Percentiles rank a stretch among this genome's conserved stretches.
Conservation (phyloP, 169 alveolate genomes). For the Plasmodium cynomolgi region DNA sequence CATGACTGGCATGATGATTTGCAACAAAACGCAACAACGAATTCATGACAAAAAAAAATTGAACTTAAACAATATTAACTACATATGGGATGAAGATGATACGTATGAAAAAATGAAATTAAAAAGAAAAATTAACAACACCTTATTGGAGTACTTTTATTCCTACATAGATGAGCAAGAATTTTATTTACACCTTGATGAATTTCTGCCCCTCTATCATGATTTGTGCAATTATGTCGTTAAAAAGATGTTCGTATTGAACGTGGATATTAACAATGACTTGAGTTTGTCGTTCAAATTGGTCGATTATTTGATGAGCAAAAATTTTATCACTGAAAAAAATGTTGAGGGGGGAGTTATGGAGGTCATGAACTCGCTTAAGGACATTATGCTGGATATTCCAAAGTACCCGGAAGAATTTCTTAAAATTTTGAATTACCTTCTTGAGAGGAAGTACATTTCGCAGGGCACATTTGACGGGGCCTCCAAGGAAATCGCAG, state of each 20-base stretch:
- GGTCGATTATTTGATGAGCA: constrained; percentile 28
- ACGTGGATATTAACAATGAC: constrained; percentile 70
- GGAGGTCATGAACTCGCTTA: constrained; percentile 37
- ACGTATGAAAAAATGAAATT: constrained; percentile 75
- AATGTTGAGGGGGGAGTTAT: constrained; percentile 49
- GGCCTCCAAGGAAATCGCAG: constrained; percentile 21
- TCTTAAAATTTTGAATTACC: constrained; percentile 25
- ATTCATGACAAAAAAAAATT: constrained; percentile 37
- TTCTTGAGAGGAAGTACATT: constrained; percentile 30
- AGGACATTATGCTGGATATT: constrained; percentile 63
- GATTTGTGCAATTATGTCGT: constrained; percentile 69
- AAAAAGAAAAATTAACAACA: constrained; percentile 66
- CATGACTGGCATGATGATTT: constrained; percentile 73
- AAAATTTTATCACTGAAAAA: constrained; percentile 42
- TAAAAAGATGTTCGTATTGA: constrained; percentile 49
- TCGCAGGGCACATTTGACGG: constrained; percentile 19
- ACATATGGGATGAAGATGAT: constrained; percentile 76
- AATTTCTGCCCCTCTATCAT: constrained; percentile 64
- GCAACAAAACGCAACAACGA: constrained; percentile 73
- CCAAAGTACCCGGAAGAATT: constrained; percentile 64
- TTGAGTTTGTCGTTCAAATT: constrained; percentile 29
- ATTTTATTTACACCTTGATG: constrained; percentile 48
- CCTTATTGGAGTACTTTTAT: constrained; percentile 64
- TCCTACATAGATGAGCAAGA: constrained; percentile 70
- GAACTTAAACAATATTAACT: constrained; percentile 47